Percentiles rank a stretch among this genome's conserved stretches.
phyloP scores from a whole-genome alignment of 2,329 filamentous ascomycete species.

The Pyrenophora seminiperda region DNA sequence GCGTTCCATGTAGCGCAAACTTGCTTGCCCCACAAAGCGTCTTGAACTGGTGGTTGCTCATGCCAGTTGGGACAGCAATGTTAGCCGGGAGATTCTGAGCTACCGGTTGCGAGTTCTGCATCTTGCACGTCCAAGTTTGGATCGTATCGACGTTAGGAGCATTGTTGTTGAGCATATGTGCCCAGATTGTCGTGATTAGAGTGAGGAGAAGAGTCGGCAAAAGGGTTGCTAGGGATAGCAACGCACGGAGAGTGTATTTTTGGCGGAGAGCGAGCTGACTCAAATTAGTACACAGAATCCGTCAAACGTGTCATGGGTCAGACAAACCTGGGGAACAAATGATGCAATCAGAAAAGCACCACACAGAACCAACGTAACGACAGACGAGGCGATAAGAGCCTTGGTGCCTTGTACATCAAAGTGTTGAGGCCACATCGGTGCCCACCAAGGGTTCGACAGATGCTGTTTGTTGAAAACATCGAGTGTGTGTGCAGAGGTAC shows the following conservation, averaged over 20 bases:
- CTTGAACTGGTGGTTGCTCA: slow-evolving; percentile 46
- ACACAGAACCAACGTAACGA: slow-evolving; percentile 49
- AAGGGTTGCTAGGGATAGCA: slow-evolving; percentile 45
- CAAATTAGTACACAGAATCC: slow-evolving; percentile 8
- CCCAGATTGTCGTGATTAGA: slow-evolving; percentile 50
- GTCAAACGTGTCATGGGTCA: background rate
- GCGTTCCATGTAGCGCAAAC: slow-evolving; percentile 53
- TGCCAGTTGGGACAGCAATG: slow-evolving; percentile 30
- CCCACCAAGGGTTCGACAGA: slow-evolving; percentile 54
- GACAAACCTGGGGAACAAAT: slow-evolving; percentile 43
- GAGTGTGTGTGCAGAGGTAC: slow-evolving; percentile 51
- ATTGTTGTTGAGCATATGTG: slow-evolving; percentile 45
- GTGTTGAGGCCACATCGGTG: slow-evolving; percentile 55
- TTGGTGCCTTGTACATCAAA: slow-evolving; percentile 54
- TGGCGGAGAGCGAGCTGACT: slow-evolving; percentile 39
- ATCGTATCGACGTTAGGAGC: slow-evolving; percentile 45
- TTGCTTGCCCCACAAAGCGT: slow-evolving; percentile 51
- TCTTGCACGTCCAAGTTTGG: slow-evolving; percentile 49
- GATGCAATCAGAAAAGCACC: slow-evolving; percentile 41
- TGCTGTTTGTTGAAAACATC: slow-evolving; percentile 52
- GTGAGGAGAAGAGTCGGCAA: slow-evolving; percentile 47
- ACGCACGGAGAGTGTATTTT: slow-evolving; percentile 47
- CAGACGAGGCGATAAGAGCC: slow-evolving; percentile 48
- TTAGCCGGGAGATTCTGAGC: slow-evolving; percentile 24
- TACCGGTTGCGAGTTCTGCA: slow-evolving; percentile 36